phyloP scores from a whole-genome alignment of 257 asterid species.

The Euphrasia confusa region DNA sequence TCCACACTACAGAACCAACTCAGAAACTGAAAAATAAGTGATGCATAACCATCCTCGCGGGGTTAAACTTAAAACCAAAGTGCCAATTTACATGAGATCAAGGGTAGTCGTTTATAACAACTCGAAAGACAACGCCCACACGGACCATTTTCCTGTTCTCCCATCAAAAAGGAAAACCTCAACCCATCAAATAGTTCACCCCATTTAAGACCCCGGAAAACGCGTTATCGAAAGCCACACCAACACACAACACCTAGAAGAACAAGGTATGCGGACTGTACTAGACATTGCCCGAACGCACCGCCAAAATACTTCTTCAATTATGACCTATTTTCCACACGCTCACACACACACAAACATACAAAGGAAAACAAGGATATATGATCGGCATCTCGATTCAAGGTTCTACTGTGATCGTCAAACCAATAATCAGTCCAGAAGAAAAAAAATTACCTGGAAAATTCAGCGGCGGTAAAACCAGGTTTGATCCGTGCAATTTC shows the following conservation, averaged over 20 bases:
- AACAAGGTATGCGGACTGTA: conserved; percentile 22
- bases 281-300: conserved; percentile 16
- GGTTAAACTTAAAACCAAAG: too few species aligned
- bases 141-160: too few species aligned
- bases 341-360: not conserved
- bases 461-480: conserved; percentile 16
- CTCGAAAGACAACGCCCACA: not conserved
- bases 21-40: too few species aligned
- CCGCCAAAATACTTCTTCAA: not conserved
- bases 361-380: too few species aligned
- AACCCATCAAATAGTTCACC: conserved; percentile 15
- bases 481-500: conserved; percentile 46
- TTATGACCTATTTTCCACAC: conserved; percentile 11
- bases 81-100: conserved; percentile 1
- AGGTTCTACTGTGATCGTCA: conserved; percentile 16
- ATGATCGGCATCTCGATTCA: not conserved
- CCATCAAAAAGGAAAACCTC: not conserved
- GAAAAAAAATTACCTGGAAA: conserved; percentile 30
- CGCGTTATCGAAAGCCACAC: not conserved
- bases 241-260: not conserved
- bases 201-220: conserved; percentile 19
- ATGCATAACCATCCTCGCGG: too few species aligned
- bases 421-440: conserved; percentile 1
- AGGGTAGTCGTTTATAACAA: conserved; percentile 7
- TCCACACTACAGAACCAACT: too few species aligned